These are phyloP conservation scores for Pleoardoris graminearum DNA, from an alignment of 2,329 filamentous ascomycete genomes.

Conservation along the genomic window DNA sequence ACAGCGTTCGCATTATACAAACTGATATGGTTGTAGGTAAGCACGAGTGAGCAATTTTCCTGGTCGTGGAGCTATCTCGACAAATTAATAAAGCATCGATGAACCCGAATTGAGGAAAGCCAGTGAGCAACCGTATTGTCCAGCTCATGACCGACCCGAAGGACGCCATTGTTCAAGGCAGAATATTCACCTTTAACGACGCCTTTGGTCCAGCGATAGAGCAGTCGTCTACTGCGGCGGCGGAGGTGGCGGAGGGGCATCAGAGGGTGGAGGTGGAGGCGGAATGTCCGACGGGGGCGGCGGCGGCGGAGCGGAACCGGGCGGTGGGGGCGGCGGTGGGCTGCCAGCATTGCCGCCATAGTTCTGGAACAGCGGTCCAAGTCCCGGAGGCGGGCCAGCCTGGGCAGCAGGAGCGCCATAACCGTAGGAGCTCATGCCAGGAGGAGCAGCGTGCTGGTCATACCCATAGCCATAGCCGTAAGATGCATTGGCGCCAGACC, in stretches of 20 bases:
- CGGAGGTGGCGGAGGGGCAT: slow-evolving; percentile 61
- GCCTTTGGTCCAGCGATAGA: too few relatives aligned
- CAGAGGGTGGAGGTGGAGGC: slow-evolving; percentile 34
- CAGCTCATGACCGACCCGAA: neutral
- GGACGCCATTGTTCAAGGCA: too few relatives aligned
- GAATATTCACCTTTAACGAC: too few relatives aligned
- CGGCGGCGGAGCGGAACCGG: slow-evolving; percentile 62
- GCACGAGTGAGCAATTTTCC: neutral
- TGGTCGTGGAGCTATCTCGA: neutral
- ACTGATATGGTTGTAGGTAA: too few relatives aligned
- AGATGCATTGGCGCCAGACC: slow-evolving; percentile 34
- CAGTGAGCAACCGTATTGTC: neutral
- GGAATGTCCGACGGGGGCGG: slow-evolving; percentile 60
- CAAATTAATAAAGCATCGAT: neutral
- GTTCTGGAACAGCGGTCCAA: slow-evolving; percentile 69
- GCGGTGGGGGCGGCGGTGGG: slow-evolving; percentile 65
- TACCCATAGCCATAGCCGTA: slow-evolving; percentile 51
- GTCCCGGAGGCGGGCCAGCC: slow-evolving; percentile 55
- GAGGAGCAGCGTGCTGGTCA: slow-evolving; percentile 31
- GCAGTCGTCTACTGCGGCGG: slow-evolving; percentile 58
- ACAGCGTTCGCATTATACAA: too few relatives aligned
- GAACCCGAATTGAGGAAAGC: neutral
- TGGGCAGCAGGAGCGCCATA: slow-evolving; percentile 47
- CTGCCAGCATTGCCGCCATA: slow-evolving; percentile 59
- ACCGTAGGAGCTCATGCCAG: slow-evolving; percentile 47